Percentiles rank a stretch among this genome's conserved stretches.
These are phyloP conservation scores for Neurospora sp. DNA, from an alignment of 495 filamentous ascomycete genomes.

Conservation along the genomic window DNA sequence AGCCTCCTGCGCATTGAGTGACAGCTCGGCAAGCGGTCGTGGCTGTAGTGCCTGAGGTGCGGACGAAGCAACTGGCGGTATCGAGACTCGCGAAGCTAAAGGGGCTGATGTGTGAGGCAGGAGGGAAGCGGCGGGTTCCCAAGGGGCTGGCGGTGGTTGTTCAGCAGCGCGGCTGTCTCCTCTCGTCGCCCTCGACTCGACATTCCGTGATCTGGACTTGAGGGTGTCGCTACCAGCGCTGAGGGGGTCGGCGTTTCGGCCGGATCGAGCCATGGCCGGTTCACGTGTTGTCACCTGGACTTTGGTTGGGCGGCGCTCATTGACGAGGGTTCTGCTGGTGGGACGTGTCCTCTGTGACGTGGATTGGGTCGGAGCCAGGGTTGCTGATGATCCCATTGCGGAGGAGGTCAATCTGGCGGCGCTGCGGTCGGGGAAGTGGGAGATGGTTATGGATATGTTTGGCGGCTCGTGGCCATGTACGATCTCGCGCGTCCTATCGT, in stretches of 20 bases:
- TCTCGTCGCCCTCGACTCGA: background rate
- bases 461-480: background rate
- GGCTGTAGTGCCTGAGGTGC: conserved; percentile 66
- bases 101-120: conserved; percentile 82
- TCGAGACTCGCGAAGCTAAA: conserved; percentile 73
- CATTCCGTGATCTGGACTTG: background rate
- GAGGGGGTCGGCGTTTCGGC: conserved; percentile 55
- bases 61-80: conserved; percentile 65
- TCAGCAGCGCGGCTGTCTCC: conserved; percentile 4
- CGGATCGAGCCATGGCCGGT: conserved; percentile 46
- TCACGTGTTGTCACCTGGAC: conserved; percentile 54
- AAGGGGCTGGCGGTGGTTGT: conserved; percentile 29
- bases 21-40: conserved; percentile 56
- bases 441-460: background rate
- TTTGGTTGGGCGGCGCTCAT: conserved; percentile 40
- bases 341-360: conserved; percentile 14
- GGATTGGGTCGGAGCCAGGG: background rate
- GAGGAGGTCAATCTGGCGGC: background rate
- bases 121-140: conserved; percentile 75
- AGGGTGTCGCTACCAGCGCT: conserved; percentile 24
- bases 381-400: background rate
- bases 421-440: background rate
- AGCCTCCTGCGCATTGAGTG: conserved; percentile 71
- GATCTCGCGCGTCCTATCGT: background rate
- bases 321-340: conserved; percentile 23